These are phyloP conservation scores for Tulasnella sp. DNA, from an alignment of 768 basidiomycete genomes.

Conservation along the genomic window DNA sequence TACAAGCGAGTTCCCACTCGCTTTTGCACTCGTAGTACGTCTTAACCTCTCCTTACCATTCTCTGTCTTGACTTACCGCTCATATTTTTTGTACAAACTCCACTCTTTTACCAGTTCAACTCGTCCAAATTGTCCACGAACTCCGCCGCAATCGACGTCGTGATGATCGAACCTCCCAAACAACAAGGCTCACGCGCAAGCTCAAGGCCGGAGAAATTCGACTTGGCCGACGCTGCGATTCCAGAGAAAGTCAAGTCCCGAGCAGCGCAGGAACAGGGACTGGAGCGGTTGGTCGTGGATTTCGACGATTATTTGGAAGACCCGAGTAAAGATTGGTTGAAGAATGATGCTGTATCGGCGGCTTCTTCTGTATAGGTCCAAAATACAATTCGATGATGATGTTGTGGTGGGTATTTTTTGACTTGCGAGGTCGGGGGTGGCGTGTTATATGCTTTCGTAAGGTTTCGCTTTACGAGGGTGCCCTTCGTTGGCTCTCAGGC, in stretches of 20 bases:
- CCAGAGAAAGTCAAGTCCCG: slow-evolving; percentile 44
- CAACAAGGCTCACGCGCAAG: slow-evolving; percentile 40
- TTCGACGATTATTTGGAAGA: slow-evolving; percentile 81
- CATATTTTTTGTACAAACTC: slow-evolving; percentile 1
- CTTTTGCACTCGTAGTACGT: slow-evolving; percentile 65
- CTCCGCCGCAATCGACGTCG: slow-evolving; percentile 17
- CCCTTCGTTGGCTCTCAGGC: too few species aligned
- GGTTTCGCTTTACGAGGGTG: too few species aligned
- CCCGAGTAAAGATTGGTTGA: slow-evolving; percentile 47
- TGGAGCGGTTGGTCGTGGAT: slow-evolving; percentile 58
- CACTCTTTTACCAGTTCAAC: slow-evolving; percentile 25
- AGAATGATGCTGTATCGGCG: slow-evolving; percentile 33
- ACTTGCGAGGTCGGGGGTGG: too few species aligned
- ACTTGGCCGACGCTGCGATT: slow-evolving; percentile 34
- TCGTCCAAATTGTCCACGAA: slow-evolving; percentile 26
- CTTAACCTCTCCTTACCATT: background rate
- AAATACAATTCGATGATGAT: too few species aligned
- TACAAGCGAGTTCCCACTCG: slow-evolving; percentile 45
- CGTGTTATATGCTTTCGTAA: too few species aligned
- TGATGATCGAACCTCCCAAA: slow-evolving; percentile 30
- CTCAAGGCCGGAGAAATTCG: slow-evolving; percentile 23
- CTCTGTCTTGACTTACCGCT: background rate
- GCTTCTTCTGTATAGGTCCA: too few species aligned
- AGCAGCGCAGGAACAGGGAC: slow-evolving; percentile 43
- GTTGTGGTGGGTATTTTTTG: too few species aligned